A percentile compares a stretch with the other conserved stretches of the same genome.
Conservation (phyloP, 345 rosid genomes). For the Camelina laxa region DNA sequence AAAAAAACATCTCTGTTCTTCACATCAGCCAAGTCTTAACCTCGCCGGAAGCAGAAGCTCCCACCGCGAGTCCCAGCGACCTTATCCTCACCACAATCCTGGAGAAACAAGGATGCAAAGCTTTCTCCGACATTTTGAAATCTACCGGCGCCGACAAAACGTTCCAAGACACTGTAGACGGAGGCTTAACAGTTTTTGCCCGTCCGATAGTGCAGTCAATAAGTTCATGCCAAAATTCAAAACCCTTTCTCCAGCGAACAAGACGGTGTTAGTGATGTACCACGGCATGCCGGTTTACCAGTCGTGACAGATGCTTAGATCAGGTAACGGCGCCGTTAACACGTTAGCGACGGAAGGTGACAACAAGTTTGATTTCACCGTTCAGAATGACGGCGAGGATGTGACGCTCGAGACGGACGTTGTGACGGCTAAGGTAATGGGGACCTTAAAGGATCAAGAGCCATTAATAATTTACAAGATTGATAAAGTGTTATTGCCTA, state of each 20-base stretch:
- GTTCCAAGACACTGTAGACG: slow-evolving; percentile 72
- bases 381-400: slow-evolving; percentile 74
- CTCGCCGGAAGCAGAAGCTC: slow-evolving; percentile 87
- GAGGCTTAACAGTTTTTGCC: slow-evolving; percentile 91
- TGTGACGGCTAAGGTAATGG: slow-evolving; percentile 62
- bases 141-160: slow-evolving; percentile 67
- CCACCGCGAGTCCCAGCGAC: slow-evolving; percentile 69
- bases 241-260: slow-evolving; percentile 69
- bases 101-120: slow-evolving; percentile 80
- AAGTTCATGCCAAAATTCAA: slow-evolving; percentile 75
- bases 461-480: slow-evolving; percentile 78
- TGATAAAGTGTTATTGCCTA: slow-evolving; percentile 72
- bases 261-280: slow-evolving; percentile 65
- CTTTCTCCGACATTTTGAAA: slow-evolving; percentile 68
- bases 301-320: slow-evolving; percentile 66
- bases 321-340: slow-evolving; percentile 79
- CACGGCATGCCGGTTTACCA: slow-evolving; percentile 82
- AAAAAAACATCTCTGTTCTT: no score
- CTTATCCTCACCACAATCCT: slow-evolving; percentile 67
- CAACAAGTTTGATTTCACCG: slow-evolving; percentile 72
- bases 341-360: slow-evolving; percentile 92
- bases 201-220: slow-evolving; percentile 62
- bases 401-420: slow-evolving; percentile 73
- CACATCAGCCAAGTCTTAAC: slow-evolving; percentile 74
- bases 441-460: slow-evolving; percentile 73